Base-by-base conservation (phyloP, 2,329 filamentous ascomycete genomes). In the Fusarium albosuccineum region DNA sequence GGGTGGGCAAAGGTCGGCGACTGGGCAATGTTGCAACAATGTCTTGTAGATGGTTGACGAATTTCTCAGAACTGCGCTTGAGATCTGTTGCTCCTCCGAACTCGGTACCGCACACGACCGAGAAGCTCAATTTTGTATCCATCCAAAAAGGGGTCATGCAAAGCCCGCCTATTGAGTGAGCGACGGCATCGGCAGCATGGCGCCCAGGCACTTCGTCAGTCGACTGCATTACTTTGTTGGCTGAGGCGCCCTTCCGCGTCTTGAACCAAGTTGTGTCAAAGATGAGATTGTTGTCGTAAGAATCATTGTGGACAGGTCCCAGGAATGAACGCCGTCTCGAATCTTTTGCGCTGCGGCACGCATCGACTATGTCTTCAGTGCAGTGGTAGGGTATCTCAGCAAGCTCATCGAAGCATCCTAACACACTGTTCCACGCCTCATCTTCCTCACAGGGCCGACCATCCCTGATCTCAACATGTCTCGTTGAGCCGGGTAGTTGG, bases 381-480 rank as follows among this genome's bases (percentile, higher is more conserved):
- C 41, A 44, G 10, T 44, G 41, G 7, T 44, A 44, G 41, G 41
- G 41, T 44, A 44, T 44, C 7, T 44, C 41, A 44, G 41, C 7
- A 44, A 44, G 41, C 41, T 44, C 41, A 27, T 44, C 41, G 14
- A 44, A 44, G 41, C 41, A 44, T 44, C 41, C 41, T 44, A 44
- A 26, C 22, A 44, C 41, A 44, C 22, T 44, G 22, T 44, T 9
- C 41, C 41, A 44, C 9, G 16, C 16, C 2, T 27, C 17, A 26
- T 27, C 17, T 13, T 44, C 41, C 41, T 27, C 41, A 27, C n/a
- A 4, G 6, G 41, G 41, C 41, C 41, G 41, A 44, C 41, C 41
- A 27, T 44, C 41, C 17, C 41, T 44, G 6, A 44, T 26, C 41
- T 44, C 41, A 6, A 44, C 16, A 44, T 44, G 26, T n/a, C 17